Evolutionary conservation across 148 eudicot species (phyloP).

Genomic region (Diospyros kaki): DNA sequence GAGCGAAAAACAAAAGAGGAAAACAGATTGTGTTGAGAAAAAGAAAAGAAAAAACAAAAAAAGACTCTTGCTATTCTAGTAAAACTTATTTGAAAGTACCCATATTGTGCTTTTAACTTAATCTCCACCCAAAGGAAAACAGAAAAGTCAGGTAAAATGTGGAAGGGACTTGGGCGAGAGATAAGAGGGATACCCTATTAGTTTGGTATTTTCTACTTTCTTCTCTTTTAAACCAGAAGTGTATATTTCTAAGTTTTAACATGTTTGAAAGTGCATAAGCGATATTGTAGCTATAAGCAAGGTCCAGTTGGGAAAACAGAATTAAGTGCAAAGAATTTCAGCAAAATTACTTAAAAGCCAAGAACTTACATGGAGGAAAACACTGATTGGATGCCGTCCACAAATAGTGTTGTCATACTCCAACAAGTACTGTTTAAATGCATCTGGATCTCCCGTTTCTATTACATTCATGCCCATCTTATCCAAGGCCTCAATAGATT

Average conservation of each 20-base stretch:
- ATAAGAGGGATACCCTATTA: neutral
- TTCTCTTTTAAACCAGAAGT: too few relatives aligned
- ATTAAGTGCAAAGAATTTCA: neutral
- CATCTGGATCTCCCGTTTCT: slow-evolving; percentile 92
- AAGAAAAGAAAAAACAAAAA: neutral
- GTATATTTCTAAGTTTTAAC: too few relatives aligned
- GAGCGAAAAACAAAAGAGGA: neutral
- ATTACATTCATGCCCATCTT: slow-evolving; percentile 87
- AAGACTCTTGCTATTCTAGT: neutral
- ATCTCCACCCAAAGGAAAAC: neutral
- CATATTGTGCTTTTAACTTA: neutral
- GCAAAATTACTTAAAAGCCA: neutral
- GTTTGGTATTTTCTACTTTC: neutral
- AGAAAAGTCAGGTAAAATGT: neutral
- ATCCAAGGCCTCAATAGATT: slow-evolving; percentile 90
- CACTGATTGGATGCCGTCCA: slow-evolving; percentile 95
- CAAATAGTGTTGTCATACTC: slow-evolving; percentile 94
- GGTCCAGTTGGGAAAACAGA: neutral
- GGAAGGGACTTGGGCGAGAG: neutral
- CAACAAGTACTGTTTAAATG: slow-evolving; percentile 66
- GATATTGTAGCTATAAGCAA: neutral
- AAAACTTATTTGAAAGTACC: neutral
- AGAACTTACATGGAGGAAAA: slow-evolving; percentile 85
- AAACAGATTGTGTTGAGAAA: too few relatives aligned
- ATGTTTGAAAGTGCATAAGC: too few relatives aligned